phyloP scores from a whole-genome alignment of 805 yeast genomes.

The Candida broadrunensis region DNA sequence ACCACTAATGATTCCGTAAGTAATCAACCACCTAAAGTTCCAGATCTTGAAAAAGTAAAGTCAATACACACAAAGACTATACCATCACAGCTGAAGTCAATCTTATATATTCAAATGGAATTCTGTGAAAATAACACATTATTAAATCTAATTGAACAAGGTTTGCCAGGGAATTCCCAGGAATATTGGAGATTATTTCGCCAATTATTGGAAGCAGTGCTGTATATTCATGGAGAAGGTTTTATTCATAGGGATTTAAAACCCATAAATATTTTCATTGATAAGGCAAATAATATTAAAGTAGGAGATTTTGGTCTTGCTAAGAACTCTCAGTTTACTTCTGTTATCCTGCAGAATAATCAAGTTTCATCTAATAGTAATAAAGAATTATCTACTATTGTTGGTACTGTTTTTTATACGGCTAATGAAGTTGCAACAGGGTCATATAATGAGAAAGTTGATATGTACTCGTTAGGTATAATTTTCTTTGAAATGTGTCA shows the following conservation, averaged over 20 bases:
- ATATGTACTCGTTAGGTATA: slow-evolving; percentile 91
- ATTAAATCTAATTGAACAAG: slow-evolving; percentile 72
- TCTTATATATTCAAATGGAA: slow-evolving; percentile 95
- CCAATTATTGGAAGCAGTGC: slow-evolving; percentile 84
- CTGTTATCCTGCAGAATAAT: slow-evolving; percentile 34
- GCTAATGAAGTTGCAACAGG: slow-evolving; percentile 85
- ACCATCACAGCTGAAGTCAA: slow-evolving; percentile 40
- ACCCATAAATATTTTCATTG: slow-evolving; percentile 94
- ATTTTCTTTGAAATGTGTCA: slow-evolving; percentile 95
- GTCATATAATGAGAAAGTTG: slow-evolving; percentile 89
- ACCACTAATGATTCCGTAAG: neutral
- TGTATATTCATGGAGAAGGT: slow-evolving; percentile 89
- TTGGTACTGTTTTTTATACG: slow-evolving; percentile 91
- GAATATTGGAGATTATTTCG: slow-evolving; percentile 90
- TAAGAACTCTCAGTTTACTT: slow-evolving; percentile 66
- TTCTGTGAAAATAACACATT: slow-evolving; percentile 95
- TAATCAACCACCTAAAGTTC: neutral
- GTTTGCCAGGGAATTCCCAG: slow-evolving; percentile 63
- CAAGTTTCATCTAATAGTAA: slow-evolving; percentile 31
- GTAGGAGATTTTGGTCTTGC: slow-evolving; percentile 98
- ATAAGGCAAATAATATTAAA: slow-evolving; percentile 81
- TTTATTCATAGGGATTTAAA: slow-evolving; percentile 93
- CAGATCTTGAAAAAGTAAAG: neutral
- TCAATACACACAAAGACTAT: slow-evolving; percentile 17
- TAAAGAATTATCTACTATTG: slow-evolving; percentile 85